Percentiles rank a stretch among this genome's conserved stretches.
Conservation (phyloP, 139 green algal genomes). For the Gonium pectorale region DNA sequence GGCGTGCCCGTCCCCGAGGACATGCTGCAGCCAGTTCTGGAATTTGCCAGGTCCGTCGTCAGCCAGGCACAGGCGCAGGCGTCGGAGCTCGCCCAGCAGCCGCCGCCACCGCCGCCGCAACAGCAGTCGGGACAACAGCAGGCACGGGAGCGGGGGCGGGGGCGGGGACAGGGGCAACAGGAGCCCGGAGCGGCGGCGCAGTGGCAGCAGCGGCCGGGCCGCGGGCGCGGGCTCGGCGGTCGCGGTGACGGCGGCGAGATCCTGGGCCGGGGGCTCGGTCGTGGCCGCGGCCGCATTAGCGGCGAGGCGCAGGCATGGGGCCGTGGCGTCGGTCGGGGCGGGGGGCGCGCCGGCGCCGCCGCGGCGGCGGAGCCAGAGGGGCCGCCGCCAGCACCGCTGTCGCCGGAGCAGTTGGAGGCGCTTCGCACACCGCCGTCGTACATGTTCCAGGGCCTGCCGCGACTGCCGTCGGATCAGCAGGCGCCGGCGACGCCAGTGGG, state of each 20-base stretch:
- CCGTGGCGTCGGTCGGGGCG: neutral
- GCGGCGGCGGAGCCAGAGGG: neutral
- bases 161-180: too few relatives aligned
- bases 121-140: too few relatives aligned
- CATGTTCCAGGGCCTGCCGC: slow-evolving; percentile 5
- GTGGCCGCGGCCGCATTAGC: neutral
- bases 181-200: too few relatives aligned
- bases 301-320: too few relatives aligned
- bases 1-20: too few relatives aligned
- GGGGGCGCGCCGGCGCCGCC: neutral
- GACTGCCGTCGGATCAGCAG: neutral
- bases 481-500: neutral
- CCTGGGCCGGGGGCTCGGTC: neutral
- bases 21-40: too few relatives aligned
- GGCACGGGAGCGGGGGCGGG: too few relatives aligned
- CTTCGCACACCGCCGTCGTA: neutral
- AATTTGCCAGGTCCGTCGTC: too few relatives aligned
- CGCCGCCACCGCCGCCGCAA: too few relatives aligned
- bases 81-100: too few relatives aligned
- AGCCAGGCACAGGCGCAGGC: too few relatives aligned
- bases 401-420: slow-evolving; percentile 6
- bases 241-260: neutral
- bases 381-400: neutral
- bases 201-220: too few relatives aligned
- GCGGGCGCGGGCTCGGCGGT: neutral